Percentiles rank a stretch among this genome's conserved stretches.
Evolutionary conservation across 2,329 filamentous ascomycete species (phyloP).

Genomic region (Ploettnerulaceae sp.): DNA sequence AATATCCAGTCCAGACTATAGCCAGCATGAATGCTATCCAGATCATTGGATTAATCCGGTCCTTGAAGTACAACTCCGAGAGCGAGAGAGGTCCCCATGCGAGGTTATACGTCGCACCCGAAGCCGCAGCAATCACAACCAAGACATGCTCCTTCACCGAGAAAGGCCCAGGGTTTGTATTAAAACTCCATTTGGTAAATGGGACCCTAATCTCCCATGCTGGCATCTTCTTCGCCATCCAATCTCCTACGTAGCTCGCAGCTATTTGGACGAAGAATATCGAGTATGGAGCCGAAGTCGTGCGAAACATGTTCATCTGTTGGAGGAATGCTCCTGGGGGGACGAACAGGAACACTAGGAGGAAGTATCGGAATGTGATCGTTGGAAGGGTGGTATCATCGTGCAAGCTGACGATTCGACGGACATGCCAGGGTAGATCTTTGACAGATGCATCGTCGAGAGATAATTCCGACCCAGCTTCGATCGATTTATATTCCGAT

Average conservation of each 20-base stretch:
- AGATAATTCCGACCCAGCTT: constrained; percentile 4
- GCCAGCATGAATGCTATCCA: constrained; percentile 57
- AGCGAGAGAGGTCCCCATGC: constrained; percentile 49
- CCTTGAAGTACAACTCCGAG: constrained; percentile 52
- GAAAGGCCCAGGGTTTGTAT: constrained; percentile 30
- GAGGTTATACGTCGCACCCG: constrained; percentile 48
- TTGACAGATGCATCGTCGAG: constrained; percentile 46
- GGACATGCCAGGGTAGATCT: constrained; percentile 51
- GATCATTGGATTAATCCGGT: constrained; percentile 47
- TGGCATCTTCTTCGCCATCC: constrained; percentile 41
- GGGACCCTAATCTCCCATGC: constrained; percentile 42
- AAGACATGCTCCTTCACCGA: constrained; percentile 32
- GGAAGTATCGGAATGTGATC: constrained; percentile 55
- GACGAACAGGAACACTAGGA: constrained; percentile 51
- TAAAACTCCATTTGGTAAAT: constrained; percentile 40
- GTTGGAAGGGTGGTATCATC: constrained; percentile 52
- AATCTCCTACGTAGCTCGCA: constrained; percentile 43
- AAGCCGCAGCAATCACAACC: constrained; percentile 44
- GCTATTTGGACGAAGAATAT: constrained; percentile 57
- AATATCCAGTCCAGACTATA: constrained; percentile 54
- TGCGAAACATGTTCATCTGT: constrained; percentile 52
- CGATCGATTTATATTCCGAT: constrained; percentile 4
- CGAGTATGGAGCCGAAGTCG: constrained; percentile 49
- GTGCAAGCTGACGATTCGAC: constrained; percentile 51
- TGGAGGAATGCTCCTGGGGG: constrained; percentile 53